Evolutionary conservation across 1,284 basidiomycete genomes (phyloP), one percentile per base, ranked within the genome.

Genomic region (Xanthoconium separans): DNA sequence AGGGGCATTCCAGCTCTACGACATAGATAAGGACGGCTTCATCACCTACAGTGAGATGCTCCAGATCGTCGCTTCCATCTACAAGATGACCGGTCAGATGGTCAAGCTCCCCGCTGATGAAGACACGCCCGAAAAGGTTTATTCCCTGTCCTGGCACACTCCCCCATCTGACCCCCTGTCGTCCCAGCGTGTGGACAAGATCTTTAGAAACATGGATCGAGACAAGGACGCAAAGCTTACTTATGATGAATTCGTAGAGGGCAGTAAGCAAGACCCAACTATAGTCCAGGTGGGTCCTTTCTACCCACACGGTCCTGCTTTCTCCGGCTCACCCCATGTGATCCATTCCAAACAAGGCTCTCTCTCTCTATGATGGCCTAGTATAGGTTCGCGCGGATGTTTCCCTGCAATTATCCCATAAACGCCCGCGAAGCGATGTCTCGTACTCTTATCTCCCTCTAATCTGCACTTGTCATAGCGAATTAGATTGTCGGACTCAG

Each of bases 1-100:
- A 98, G 95, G 96, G 97, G 97, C 97, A 10, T 99, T 99, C 85
- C 95, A 99, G 74, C 79, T 99, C 45, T 99, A 99, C 73, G 97
- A 99, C 71, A 98, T 99, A 67, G 93, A 99, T 76, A 93, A 92
- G 61, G 95, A 98, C 69, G 96, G 95, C 3, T 90, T 82, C 64
- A 98, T 98, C 75, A 96, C 95, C 42, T 97, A 98, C 73, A 89
- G 96, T 65, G 97, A 99, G 76, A 99, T 99, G 94, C 86, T 98
- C 42, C 87, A 93, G 77, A 97, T 98, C 68, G 95, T 98, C 6
- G 84, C 89, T 65, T 89, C 92, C 50, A 98, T 98, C 76, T 98
- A 98, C 81, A 96, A 96, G 82, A 97, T 97, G 95, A 96, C 95
- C 5, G 96, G 97, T 13, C 91, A 97, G 72, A 98, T 99, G 95